A percentile compares a stretch with the other conserved stretches of the same genome.
phyloP scores from a whole-genome alignment of 139 green algal species.

The Penium margaritaceum region DNA sequence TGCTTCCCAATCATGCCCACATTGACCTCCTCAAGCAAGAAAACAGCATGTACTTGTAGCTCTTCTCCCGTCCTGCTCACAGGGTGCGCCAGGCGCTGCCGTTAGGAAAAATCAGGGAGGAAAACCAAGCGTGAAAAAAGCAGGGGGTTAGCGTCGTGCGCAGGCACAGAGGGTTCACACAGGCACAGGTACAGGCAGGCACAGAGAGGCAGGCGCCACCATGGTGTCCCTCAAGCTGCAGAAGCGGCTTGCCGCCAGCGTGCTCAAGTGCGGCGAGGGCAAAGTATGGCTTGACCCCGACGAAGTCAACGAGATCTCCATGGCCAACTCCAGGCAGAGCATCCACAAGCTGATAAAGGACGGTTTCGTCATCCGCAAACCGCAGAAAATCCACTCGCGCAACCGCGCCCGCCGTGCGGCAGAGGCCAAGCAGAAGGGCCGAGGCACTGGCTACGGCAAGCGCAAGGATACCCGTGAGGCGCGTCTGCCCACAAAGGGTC shows the following conservation, averaged over 20 bases:
- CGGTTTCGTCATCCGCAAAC: slow-evolving; percentile 96
- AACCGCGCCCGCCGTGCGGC: slow-evolving; percentile 66
- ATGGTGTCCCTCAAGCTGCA: slow-evolving; percentile 98
- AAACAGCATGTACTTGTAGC: no score
- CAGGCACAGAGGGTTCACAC: no score
- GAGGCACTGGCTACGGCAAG: slow-evolving; percentile 98
- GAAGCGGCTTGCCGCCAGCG: slow-evolving; percentile 92
- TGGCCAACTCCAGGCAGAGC: slow-evolving; percentile 98
- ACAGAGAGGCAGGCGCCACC: no score
- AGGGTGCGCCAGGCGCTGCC: no score
- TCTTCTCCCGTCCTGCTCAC: no score
- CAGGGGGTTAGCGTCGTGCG: no score
- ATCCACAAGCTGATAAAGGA: slow-evolving; percentile 98
- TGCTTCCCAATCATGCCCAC: no score
- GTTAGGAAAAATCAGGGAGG: no score
- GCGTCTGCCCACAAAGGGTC: slow-evolving; percentile 88
- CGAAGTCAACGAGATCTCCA: slow-evolving; percentile 97
- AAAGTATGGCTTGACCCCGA: slow-evolving; percentile 99
- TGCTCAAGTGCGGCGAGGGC: slow-evolving; percentile 82
- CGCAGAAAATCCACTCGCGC: slow-evolving; percentile 90
- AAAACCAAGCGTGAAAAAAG: no score
- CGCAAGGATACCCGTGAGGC: slow-evolving; percentile 92
- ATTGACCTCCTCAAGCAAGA: no score
- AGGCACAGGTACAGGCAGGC: no score
- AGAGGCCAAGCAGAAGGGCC: slow-evolving; percentile 94